Base-by-base conservation (phyloP, 2,329 filamentous ascomycete species). In the Diaporthe australafricana region DNA sequence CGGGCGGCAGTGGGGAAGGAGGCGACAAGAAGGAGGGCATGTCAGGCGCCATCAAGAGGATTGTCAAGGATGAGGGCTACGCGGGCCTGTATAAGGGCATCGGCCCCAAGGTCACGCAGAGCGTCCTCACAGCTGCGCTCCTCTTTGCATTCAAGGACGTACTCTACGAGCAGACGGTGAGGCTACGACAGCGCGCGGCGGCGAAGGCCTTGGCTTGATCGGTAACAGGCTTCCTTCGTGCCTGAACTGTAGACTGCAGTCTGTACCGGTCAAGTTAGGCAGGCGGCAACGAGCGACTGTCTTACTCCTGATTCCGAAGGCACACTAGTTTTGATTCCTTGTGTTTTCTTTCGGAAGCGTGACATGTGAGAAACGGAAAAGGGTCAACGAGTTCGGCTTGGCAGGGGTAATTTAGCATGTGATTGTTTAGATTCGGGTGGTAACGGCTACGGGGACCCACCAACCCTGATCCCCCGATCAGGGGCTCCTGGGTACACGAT, bases 121-220 rank as follows among this genome's bases (percentile, higher is more conserved):
- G 95, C 80, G 96, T 98, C 56, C 89, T 99, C 74, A 99, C 96
- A 5, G 96, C 96, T 7, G 96, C 96, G 3, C 95, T 98, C 83
- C 86, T 99, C 72, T 99, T 99, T 81, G 96, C 95, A 2, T 98
- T 99, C 86, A 99, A 99, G 87, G 96, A 99, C 80, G 94, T 94
- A 8, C 88, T 99, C 7, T 99, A 98, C 81, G 93, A 94, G 78
- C 90, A 93, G 82, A 95, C 91, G 0, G 84, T 96, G 65, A 89
- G 87, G 77, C 88, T 94, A 40, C 87, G 94, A 68, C 81, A 83
- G 70, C 77, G 79, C 27, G 79, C 83, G 53, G 80, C 82, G 67
- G 84, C 82, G 77, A 87, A 82, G 79, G 77, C 79, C 30, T 14
- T 65, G 17, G 69, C 42, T 6, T 73, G 45, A 65, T 38, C 27